phyloP scores from a whole-genome alignment of 768 basidiomycete genomes.

The Russula compacta region DNA sequence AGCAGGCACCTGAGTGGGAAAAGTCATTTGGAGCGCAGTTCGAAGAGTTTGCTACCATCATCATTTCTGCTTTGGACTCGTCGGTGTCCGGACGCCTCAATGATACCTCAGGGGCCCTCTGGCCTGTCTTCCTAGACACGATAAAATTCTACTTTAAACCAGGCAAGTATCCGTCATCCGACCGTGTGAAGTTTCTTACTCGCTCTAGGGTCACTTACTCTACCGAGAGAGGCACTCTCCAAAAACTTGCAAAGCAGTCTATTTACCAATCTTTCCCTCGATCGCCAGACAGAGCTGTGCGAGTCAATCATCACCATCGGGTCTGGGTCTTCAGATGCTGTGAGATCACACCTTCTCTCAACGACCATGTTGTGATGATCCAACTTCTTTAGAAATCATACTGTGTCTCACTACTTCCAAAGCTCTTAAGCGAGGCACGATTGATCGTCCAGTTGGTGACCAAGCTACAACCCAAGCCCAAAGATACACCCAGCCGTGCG shows the following conservation, averaged over 20 bases:
- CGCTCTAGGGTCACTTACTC: constrained; percentile 31
- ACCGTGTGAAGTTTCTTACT: constrained; percentile 2
- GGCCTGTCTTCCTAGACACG: constrained; percentile 41
- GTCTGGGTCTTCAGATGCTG: constrained; percentile 38
- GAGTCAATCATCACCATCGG: constrained; percentile 48
- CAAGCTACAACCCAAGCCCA: constrained; percentile 37
- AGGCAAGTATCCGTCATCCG: constrained; percentile 28
- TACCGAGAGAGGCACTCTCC: constrained; percentile 34
- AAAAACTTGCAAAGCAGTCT: constrained; percentile 45
- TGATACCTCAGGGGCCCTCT: constrained; percentile 34
- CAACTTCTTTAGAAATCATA: background rate
- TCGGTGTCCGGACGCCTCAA: constrained; percentile 39
- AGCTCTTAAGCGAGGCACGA: constrained; percentile 39
- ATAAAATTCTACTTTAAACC: constrained; percentile 38
- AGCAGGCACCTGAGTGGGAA: background rate
- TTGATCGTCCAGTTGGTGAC: constrained; percentile 47
- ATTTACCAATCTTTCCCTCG: constrained; percentile 42
- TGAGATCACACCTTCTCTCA: constrained; percentile 27
- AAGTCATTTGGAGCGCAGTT: constrained; percentile 32
- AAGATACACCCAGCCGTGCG: constrained; percentile 37
- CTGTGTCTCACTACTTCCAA: constrained; percentile 43
- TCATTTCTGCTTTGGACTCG: constrained; percentile 44
- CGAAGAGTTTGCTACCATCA: constrained; percentile 27
- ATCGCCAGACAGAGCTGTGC: constrained; percentile 49
- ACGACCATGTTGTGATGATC: background rate